Evolutionary conservation across 805 yeast genomes (phyloP).

Genomic region (Wickerhamomyces xylosicus): DNA sequence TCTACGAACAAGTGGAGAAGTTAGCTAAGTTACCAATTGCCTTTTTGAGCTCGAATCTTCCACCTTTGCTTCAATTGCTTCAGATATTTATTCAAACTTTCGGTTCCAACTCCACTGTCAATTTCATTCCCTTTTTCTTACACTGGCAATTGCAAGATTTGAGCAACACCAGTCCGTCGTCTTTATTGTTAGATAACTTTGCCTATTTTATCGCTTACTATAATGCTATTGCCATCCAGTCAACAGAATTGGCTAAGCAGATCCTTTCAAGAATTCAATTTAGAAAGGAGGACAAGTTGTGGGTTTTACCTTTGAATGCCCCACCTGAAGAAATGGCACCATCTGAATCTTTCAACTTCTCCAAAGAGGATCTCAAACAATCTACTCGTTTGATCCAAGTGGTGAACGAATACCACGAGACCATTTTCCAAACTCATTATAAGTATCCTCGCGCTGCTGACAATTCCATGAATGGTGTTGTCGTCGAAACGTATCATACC

Average conservation of each 20-base stretch:
- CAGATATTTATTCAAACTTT: constrained; percentile 21
- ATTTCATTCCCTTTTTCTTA: constrained; percentile 34
- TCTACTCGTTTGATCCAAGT: constrained; percentile 2
- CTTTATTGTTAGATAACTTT: constrained; percentile 13
- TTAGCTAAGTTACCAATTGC: constrained; percentile 1
- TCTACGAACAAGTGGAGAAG: constrained; percentile 15
- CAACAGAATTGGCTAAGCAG: constrained; percentile 6
- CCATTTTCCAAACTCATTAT: constrained; percentile 13
- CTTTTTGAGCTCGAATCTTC: too few species aligned
- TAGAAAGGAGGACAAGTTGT: constrained; percentile 9
- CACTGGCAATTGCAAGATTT: constrained; percentile 27
- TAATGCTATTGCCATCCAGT: constrained; percentile 6
- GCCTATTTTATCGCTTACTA: constrained; percentile 10
- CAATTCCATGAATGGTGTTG: not conserved
- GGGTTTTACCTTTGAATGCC: constrained; percentile 9
- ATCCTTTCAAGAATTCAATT: constrained; percentile 13
- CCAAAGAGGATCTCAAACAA: constrained; percentile 4
- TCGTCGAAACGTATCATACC: not conserved
- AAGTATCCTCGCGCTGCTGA: constrained; percentile 7
- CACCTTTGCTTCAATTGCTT: constrained; percentile 2
- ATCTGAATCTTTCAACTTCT: constrained; percentile 4
- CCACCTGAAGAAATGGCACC: constrained; percentile 8
- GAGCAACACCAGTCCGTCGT: not conserved
- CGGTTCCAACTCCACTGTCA: constrained; percentile 37
- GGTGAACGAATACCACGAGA: constrained; percentile 9